Base-by-base conservation (phyloP, 306 rosid genomes). In the Geum urbanum region DNA sequence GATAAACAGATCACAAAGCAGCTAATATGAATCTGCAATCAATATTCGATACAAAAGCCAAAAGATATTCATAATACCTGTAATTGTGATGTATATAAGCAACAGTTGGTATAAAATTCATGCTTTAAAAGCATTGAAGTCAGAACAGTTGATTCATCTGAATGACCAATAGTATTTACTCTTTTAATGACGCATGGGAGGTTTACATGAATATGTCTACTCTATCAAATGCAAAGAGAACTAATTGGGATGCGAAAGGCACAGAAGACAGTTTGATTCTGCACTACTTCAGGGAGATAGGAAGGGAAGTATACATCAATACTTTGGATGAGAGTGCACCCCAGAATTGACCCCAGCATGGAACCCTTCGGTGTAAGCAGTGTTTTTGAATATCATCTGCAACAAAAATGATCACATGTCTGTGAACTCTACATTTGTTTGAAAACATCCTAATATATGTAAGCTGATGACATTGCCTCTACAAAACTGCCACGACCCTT, bases 351-450 rank as follows among this genome's bases (percentile, higher is more conserved):
- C 55, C 52, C 95, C 99, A 27, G 96, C 91, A 67, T 87, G 88
- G 64, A 91, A 95, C 56, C 99, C 99, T 84, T 95, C 99, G 0
- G 96, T 84, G 76, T 89, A 95, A 59, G 99, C 95, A 5, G 85
- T 71, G 83, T 83, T 86, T 83, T 87, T 87, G 74, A 89, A 89
- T 11, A 82, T 86, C 88, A 84, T 82, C 97, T 91, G 88, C 76
- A 72, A 70, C 15, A 59, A 69, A 27, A 27, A 67, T 1, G 41
- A 61, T 50, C 24, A 14, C 1, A 9, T 7, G 19, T 40, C 43
- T 0, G 40, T 18, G 16, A 16, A 22, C 3, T 22, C 37, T 19
- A 43, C 56, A 12, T 22, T 50, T 7, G 43, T 20, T 22, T 73
- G 22, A 7, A 52, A 41, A 3, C 43, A 19, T 69, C 16, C 16